Conservation (phyloP, 257 asterid genomes). For the Ilex aquifolium region DNA sequence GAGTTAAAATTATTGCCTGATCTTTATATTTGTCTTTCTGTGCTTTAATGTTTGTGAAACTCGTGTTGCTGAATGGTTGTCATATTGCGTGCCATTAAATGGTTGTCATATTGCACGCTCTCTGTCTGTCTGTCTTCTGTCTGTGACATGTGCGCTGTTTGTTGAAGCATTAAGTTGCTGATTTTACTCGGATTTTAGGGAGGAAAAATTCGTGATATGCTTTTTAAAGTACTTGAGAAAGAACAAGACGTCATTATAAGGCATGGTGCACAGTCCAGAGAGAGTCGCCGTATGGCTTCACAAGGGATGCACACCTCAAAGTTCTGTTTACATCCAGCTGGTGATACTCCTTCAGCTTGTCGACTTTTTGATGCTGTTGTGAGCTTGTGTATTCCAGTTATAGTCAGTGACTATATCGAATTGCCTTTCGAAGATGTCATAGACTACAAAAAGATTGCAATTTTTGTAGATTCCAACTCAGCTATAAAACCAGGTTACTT, state of each 20-base stretch:
- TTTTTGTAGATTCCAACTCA: conserved; percentile 64
- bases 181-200: conserved; percentile 45
- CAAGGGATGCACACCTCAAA: conserved; percentile 91
- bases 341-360: conserved; percentile 99
- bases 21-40: not conserved
- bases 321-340: conserved; percentile 98
- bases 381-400: conserved; percentile 93
- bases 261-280: conserved; percentile 95
- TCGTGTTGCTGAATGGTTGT: too few species aligned
- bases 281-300: conserved; percentile 86
- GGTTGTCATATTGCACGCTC: not conserved
- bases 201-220: conserved; percentile 84
- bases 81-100: not conserved
- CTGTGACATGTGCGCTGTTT: not conserved
- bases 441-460: conserved; percentile 82
- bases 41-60: not conserved
- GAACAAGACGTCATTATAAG: conserved; percentile 71
- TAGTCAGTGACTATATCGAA: conserved; percentile 84
- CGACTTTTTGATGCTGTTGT: conserved; percentile 96
- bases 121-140: conserved; percentile 4
- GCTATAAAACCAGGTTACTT: conserved; percentile 71
- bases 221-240: conserved; percentile 84
- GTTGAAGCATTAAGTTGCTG: conserved; percentile 11
- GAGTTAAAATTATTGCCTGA: too few species aligned
- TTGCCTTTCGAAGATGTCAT: conserved; percentile 92